These are phyloP conservation scores for Neurospora tetrasperma DNA, from an alignment of 495 filamentous ascomycete genomes.

Conservation along the genomic window DNA sequence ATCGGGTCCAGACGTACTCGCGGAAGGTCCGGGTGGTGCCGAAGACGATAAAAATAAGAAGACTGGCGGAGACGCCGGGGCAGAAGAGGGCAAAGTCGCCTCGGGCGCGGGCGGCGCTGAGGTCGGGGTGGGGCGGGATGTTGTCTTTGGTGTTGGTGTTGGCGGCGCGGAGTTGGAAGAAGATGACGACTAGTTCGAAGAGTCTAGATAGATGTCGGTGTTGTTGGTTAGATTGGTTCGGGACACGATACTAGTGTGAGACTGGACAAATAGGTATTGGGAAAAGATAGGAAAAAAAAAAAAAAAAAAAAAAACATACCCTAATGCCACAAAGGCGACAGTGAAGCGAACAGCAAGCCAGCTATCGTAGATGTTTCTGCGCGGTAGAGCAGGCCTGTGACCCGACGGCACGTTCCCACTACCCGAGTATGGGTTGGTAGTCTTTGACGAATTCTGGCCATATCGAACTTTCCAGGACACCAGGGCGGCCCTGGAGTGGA, in stretches of 20 bases:
- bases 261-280: not conserved
- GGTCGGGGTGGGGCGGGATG: slow-evolving; percentile 24
- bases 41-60: slow-evolving; percentile 32
- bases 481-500: slow-evolving; percentile 31
- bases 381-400: slow-evolving; percentile 1
- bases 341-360: slow-evolving; percentile 38
- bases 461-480: slow-evolving; percentile 29
- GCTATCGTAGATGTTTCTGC: slow-evolving; percentile 33
- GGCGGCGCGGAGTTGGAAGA: slow-evolving; percentile 30
- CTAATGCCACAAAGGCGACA: slow-evolving; percentile 35
- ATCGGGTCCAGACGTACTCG: slow-evolving; percentile 10
- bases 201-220: slow-evolving; percentile 1
- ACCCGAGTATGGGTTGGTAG: slow-evolving; percentile 2
- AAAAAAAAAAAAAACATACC: slow-evolving; percentile 8
- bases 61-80: slow-evolving; percentile 30
- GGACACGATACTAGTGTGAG: not conserved
- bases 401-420: not conserved
- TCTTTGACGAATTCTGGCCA: slow-evolving; percentile 13
- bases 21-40: slow-evolving; percentile 32
- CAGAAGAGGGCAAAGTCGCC: slow-evolving; percentile 33
- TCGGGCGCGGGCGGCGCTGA: slow-evolving; percentile 23
- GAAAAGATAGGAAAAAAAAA: not conserved
- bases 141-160: slow-evolving; percentile 23
- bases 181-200: slow-evolving; percentile 34
- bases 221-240: not conserved